These are phyloP conservation scores for Metschnikowia kofuensis DNA, from an alignment of 805 yeast species.

Conservation along the genomic window DNA sequence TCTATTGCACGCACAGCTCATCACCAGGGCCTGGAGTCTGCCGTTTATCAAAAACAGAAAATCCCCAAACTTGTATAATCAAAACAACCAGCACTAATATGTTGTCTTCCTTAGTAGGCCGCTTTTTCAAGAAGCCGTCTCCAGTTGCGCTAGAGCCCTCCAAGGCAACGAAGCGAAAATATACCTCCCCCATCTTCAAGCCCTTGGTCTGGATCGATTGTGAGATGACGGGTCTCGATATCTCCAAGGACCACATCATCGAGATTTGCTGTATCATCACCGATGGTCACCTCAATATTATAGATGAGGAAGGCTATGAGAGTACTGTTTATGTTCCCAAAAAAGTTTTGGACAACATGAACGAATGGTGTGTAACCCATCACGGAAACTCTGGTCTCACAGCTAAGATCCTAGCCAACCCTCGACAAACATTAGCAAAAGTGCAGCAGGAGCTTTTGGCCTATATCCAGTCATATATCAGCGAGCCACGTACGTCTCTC, in stretches of 20 bases:
- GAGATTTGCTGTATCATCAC: constrained; percentile 92
- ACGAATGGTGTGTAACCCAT: constrained; percentile 82
- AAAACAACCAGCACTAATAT: constrained; percentile 1
- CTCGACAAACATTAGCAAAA: constrained; percentile 47
- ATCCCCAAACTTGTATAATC: too few species aligned
- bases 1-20: neutral
- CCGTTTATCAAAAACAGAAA: too few species aligned
- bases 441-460: constrained; percentile 66
- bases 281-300: constrained; percentile 69
- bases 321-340: constrained; percentile 72
- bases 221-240: constrained; percentile 95
- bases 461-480: constrained; percentile 58
- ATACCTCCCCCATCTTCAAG: constrained; percentile 17
- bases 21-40: neutral
- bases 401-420: constrained; percentile 57
- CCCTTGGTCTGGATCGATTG: constrained; percentile 93
- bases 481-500: constrained; percentile 55
- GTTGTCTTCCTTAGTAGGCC: constrained; percentile 13
- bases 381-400: constrained; percentile 80
- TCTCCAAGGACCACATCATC: constrained; percentile 74
- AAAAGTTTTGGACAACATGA: constrained; percentile 65
- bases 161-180: constrained; percentile 10
- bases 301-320: constrained; percentile 75
- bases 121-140: constrained; percentile 9
- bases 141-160: constrained; percentile 12